phyloP scores from a whole-genome alignment of 495 filamentous ascomycete genomes.

The Penicillium roqueforti region DNA sequence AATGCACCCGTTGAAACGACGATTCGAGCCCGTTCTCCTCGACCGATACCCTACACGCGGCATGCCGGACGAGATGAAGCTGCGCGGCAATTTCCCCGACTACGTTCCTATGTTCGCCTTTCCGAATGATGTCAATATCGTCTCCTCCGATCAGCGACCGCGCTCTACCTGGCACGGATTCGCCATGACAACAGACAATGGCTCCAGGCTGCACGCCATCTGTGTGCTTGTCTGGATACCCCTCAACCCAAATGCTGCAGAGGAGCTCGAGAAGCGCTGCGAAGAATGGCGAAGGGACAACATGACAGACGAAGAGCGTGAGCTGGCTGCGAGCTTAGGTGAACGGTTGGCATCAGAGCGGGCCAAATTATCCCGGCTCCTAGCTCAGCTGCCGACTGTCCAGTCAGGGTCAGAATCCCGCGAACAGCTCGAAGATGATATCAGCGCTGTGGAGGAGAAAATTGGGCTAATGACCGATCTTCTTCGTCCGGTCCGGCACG shows the following conservation, averaged over 20 bases:
- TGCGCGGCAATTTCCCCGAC: slow-evolving; percentile 86
- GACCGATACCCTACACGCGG: slow-evolving; percentile 87
- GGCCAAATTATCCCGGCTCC: slow-evolving; percentile 80
- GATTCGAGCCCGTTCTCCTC: slow-evolving; percentile 89
- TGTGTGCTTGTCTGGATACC: slow-evolving; percentile 92
- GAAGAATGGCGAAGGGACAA: slow-evolving; percentile 92
- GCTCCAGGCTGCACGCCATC: slow-evolving; percentile 86
- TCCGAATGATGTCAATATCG: slow-evolving; percentile 94
- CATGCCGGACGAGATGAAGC: slow-evolving; percentile 73
- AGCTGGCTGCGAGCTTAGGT: slow-evolving; percentile 87
- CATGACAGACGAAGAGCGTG: slow-evolving; percentile 93
- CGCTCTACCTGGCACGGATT: slow-evolving; percentile 98
- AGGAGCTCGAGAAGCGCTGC: slow-evolving; percentile 83
- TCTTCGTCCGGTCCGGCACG: slow-evolving; percentile 85
- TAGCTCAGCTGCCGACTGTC: slow-evolving; percentile 74
- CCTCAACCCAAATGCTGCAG: slow-evolving; percentile 73
- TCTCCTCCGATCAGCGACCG: slow-evolving; percentile 90
- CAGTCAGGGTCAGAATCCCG: slow-evolving; percentile 75
- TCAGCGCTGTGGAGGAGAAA: slow-evolving; percentile 94
- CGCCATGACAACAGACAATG: slow-evolving; percentile 92
- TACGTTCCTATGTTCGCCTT: slow-evolving; percentile 99
- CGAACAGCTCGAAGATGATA: slow-evolving; percentile 85
- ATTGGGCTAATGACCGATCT: slow-evolving; percentile 96
- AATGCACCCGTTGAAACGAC: slow-evolving; percentile 91
- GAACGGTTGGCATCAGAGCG: slow-evolving; percentile 85